These are phyloP conservation scores for Emmonsia crescens DNA, from an alignment of 2,329 filamentous ascomycete genomes.

Conservation along the genomic window DNA sequence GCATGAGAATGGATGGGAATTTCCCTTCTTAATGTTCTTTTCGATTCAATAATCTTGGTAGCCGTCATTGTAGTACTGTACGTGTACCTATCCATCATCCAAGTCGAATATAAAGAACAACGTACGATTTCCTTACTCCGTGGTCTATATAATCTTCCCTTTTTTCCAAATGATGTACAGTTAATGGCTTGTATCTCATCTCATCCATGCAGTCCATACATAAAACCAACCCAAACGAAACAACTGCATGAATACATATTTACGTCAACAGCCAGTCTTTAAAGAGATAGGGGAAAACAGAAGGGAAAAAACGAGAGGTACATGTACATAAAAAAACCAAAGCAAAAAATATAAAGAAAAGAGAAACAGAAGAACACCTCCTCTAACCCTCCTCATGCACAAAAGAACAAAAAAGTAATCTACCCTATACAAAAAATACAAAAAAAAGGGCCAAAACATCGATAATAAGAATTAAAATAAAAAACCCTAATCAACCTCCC, in stretches of 20 bases:
- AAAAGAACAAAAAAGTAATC: too few species aligned
- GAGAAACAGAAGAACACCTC: not conserved
- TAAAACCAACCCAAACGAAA: not conserved
- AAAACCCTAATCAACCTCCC: conserved; percentile 7
- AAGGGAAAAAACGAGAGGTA: not conserved
- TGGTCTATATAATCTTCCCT: not conserved
- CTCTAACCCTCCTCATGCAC: not conserved
- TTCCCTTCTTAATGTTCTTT: not conserved
- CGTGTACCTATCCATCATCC: too few species aligned
- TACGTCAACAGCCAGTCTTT: not conserved
- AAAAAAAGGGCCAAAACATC: not conserved
- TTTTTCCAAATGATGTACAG: not conserved
- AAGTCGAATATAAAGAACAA: too few species aligned
- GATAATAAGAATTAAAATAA: not conserved
- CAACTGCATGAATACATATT: not conserved
- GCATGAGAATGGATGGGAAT: not conserved
- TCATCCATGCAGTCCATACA: not conserved
- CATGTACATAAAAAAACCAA: not conserved
- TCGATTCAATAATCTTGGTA: not conserved
- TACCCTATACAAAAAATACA: not conserved
- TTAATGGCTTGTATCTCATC: not conserved
- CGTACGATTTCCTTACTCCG: too few species aligned
- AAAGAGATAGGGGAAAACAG: not conserved
- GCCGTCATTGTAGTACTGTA: too few species aligned
- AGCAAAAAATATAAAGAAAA: not conserved